Evolutionary conservation across 179 eudicot genomes (phyloP).

Genomic region (Heliamphora pulchella): DNA sequence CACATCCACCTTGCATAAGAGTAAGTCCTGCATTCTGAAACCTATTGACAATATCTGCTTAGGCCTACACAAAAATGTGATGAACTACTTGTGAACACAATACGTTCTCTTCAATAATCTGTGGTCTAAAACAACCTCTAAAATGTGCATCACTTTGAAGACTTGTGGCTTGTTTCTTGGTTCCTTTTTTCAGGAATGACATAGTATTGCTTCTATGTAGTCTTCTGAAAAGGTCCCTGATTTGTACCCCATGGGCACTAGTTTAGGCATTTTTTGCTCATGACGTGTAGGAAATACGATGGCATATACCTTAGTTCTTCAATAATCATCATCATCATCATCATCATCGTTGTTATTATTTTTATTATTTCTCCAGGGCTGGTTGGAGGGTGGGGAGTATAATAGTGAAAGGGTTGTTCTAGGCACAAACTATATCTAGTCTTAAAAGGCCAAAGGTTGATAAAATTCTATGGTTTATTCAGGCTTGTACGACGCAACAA

Average conservation of each 20-base stretch:
- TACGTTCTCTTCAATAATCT: background rate
- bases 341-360: too few species aligned
- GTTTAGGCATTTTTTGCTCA: background rate
- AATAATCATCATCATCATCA: too few species aligned
- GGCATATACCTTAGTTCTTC: background rate
- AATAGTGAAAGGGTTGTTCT: background rate
- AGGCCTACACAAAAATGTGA: background rate
- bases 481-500: background rate
- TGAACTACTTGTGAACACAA: background rate
- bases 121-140: background rate
- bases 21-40: slow-evolving; percentile 7
- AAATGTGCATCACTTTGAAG: background rate
- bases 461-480: background rate
- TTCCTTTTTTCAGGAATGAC: background rate
- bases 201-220: background rate
- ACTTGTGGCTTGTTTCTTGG: background rate
- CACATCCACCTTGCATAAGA: background rate
- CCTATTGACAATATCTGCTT: background rate
- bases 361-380: too few species aligned
- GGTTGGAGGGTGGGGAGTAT: background rate
- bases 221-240: background rate
- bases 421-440: background rate
- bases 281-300: background rate
- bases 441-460: background rate
- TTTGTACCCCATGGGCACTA: background rate